Base-by-base conservation (phyloP, 352 stramenopile genomes). In the Phytophthora palmivora region DNA sequence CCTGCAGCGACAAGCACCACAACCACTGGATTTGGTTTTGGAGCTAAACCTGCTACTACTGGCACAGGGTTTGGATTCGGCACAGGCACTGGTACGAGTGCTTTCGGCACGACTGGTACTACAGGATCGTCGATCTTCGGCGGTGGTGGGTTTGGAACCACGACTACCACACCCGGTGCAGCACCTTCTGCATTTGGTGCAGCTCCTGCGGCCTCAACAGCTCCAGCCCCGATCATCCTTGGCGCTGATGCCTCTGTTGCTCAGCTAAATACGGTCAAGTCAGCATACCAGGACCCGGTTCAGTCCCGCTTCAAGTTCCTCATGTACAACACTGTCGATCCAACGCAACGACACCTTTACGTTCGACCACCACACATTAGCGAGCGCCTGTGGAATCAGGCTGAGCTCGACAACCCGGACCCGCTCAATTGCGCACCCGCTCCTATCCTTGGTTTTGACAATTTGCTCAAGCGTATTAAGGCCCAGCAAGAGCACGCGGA, bases 271-370 rank as follows among this genome's bases (percentile, higher is more conserved):
- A 81, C 82, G 34, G 70, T 96, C 53, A 92, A 93, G 59, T 84
- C 87, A 46, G 86, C 86, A 28, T 96, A 96, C 53, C 70, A 92
- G 49, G 88, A 96, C 55, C 84, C 82, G 1, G 74, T 74, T 42
- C 88, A 95, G 70, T 96, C 88, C 21, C 84, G 88, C 1, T 96
- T 96, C 75, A 96, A 96, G 61, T 93, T 94, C 49, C 70, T 96
- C 28, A 87, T 96, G 74, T 96, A 96, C 76, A 96, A 96, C 64
- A 86, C 84, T 15, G 86, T 96, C 3, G 88, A 96, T 51, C 86
- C 88, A 21, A 88, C 82, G 32, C 84, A 93, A 56, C 73, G 86
- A 4, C 86, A 94, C 38, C 48, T 96, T 56, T 96, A 96, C 57
- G 74, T 73, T 19, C 82, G 86, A 18, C 88, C 88, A n/a, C 55